Base-by-base conservation (phyloP, 345 rosid genomes). In the Psidium guajava region DNA sequence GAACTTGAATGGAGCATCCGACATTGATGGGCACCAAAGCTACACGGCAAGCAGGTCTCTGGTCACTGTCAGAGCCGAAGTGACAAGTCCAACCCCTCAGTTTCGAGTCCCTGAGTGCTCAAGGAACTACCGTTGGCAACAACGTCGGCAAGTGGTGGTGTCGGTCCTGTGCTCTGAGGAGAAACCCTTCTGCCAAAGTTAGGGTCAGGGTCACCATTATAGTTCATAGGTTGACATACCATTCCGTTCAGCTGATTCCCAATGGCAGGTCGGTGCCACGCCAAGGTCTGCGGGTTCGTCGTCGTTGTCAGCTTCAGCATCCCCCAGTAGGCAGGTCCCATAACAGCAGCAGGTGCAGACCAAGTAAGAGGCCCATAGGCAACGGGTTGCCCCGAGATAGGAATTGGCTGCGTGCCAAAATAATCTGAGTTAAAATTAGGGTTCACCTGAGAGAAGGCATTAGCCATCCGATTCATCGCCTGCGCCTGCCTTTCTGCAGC, bases 391-490 rank as follows among this genome's bases (percentile, higher is more conserved):
- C 22, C 44, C 6, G 25, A 2, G 13, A 36, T 24, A 69, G 13
- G 77, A 32, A 36, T 18, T 36, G 24, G 47, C 24, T 32, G 77
- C 47, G 9, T 0, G 5, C 77, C 77, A 69, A 16, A 69, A 69
- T 36, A 69, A 69, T 2, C 4, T 18, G 3, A 44, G 77, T 36
- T 10, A 36, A 69, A 61, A 28, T 1, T 3, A 61, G 42, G 22
- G 1, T 28, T 69, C 77, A 0, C 77, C 77, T 18, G 47, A 69
- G 77, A 16, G 11, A 36, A 32, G 85, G 22, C 47, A 22, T 58
- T 0, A 24, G 32, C 54, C 24, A 1, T 59, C 54, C 24, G 32
- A 12, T 16, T 59, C 3, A 0, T 28, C 14, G 0, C 77, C 9
- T 32, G 0, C 56, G 59, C 53, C 52, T 0, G 75, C 75, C 44